Evolutionary conservation across 1,284 basidiomycete species (phyloP), one percentile per base, ranked within the genome.

Genomic region (Trichosporon sp.): DNA sequence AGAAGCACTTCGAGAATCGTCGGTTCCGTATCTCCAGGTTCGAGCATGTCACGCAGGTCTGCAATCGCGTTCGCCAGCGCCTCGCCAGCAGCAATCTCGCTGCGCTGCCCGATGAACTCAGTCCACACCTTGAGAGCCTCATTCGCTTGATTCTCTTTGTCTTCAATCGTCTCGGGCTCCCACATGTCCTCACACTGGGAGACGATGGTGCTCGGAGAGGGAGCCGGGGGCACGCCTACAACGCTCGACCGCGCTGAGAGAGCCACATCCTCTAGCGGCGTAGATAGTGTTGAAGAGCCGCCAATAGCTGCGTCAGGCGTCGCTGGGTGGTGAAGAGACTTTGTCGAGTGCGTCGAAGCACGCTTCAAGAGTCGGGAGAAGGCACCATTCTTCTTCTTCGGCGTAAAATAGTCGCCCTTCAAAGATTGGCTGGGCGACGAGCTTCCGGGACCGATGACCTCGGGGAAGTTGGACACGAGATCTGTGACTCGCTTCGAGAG

Each of bases 101-200:
- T 68, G 3, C 37, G 56, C 4, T 67, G 65, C 1, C 73, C 74
- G 29, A 78, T 62, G 14, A 60, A 66, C 27, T 70, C 66, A 2
- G 64, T 65, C 78, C 78, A 81, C 29, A 70, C 62, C 9, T 62
- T 37, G 9, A 75, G 58, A 1, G 75, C 36, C 1, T 52, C 67
- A 34, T 73, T 75, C 6, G 78, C 59, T 66, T 78, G 74, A 23
- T 70, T 66, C 58, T 78, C 73, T 59, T 72, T 71, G 56, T 78
- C 76, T 0, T 68, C 62, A 2, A 69, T 52, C 31, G 68, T 68
- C 21, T 71, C 66, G 14, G 79, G 71, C 1, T 72, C 74, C 79
- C 79, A 81, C 4, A 79, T 65, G 14, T 73, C 69, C 25, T 74
- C 66, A 57, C 78, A 80, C 14, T 68, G 64, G n/a, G 76, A 74